Base-by-base conservation (phyloP, 768 basidiomycete genomes). In the Suillus cothurnatus region DNA sequence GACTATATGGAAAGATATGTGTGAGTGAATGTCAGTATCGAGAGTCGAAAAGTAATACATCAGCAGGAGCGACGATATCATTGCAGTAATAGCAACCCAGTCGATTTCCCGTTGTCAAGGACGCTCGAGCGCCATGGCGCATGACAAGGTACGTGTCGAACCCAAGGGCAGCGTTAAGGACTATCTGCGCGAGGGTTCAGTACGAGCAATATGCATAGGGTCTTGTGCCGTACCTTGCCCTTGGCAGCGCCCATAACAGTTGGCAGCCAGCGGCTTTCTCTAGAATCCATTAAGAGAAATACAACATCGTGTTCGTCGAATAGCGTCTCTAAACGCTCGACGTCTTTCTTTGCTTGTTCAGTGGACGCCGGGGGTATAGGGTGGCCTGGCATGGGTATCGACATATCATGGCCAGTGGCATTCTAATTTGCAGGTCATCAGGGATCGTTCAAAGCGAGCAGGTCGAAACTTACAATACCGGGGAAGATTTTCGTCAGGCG, bases 11-110 rank as follows among this genome's bases (percentile, higher is more conserved):
- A 9, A 43, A 34, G 66, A 66, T 34, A 41, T 31, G 26, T 31
- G 26, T 59, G 12, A 59, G 58, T 59, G 19, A 21, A 31, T 4
- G 6, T 23, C 15, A 41, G 45, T 57, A n/a, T 26, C 17, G 19
- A 41, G 32, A n/a, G 23, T 56, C n/a, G 49, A 61, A 53, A 63
- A 50, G 32, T 14, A 84, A 72, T 80, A 97, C 96, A 75, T 99
- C 96, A 21, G 92, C 87, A 9, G 97, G 96, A 0, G 97, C 97
- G 45, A 98, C 95, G 64, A 98, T 93, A 69, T 99, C 97, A 71
- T 98, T 98, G 78, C 97, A 99, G 74, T 94, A 99, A 75, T 99
- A 99, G 73, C 97, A 99, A 4, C 97, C 97, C 38, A 99, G 79
- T 15, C 84, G 76, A 15, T 67, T 69, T 3, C 78, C 77, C 34